Base-by-base conservation (phyloP, 106 monocot species). In the Cymbidium sinense region DNA sequence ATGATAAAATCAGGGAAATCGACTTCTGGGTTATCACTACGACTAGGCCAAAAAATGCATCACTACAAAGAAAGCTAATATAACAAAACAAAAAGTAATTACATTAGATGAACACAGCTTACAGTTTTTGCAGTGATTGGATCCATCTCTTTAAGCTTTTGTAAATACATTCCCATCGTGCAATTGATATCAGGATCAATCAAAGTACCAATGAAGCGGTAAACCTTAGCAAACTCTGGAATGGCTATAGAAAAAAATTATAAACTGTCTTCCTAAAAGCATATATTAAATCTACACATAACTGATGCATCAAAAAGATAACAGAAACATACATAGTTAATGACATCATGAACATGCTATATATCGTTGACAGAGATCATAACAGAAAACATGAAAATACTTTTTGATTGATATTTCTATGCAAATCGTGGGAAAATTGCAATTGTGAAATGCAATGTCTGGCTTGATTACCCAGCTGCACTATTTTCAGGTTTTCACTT, bases 91-190 rank as follows among this genome's bases (percentile, higher is more conserved):
- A 11, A 35, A 21, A 15, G 19, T 3, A 34, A 44, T 34, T 37
- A 44, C 31, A 67, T 4, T 15, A 52, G 4, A 52, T 54, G 4
- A 27, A 17, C 21, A 64, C 21, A 87, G 73, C 90, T 77, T 82
- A 93, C 93, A 55, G 88, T 80, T 83, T 85, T 84, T 27, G 73
- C 84, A 76, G 85, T 87, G 19, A 82, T 76, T 9, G 85, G 86
- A 80, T 93, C 93, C 85, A 88, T 80, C 70, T 80, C 79, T 69
- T 88, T 86, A 43, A 93, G 84, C 78, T 85, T 93, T 75, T 90
- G 79, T 64, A 88, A 72, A 85, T 85, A 77, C 23, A 76, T 39
- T 34, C 81, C 82, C 37, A 86, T 29, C n/a, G 86, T 52, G 35
- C 84, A 78, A 19, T 33, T 70, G 41, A 74, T 70, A 27, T 86